Evolutionary conservation across 2,329 filamentous ascomycete species (phyloP).

Genomic region (Talaromyces sp.): DNA sequence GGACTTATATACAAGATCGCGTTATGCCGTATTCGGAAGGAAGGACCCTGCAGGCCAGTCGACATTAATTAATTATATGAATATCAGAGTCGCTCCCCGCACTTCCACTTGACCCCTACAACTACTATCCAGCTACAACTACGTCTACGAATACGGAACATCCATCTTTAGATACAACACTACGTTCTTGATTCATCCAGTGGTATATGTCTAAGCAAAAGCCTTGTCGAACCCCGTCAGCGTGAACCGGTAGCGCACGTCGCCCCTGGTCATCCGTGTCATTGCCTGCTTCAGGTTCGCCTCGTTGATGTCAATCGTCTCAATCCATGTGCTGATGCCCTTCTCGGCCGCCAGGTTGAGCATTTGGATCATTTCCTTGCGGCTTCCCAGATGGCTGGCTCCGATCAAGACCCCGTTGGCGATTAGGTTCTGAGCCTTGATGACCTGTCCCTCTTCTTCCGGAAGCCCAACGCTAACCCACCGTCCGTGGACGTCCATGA

Average conservation of each 20-base stretch:
- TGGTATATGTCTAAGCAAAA: slow-evolving; percentile 17
- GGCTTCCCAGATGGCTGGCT: slow-evolving; percentile 64
- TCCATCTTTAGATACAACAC: too few species aligned
- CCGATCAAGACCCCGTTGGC: slow-evolving; percentile 68
- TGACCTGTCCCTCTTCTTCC: slow-evolving; percentile 64
- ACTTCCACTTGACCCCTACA: background rate
- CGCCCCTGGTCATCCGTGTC: slow-evolving; percentile 62
- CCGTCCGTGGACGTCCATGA: slow-evolving; percentile 74
- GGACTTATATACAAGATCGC: too few species aligned
- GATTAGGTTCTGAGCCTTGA: slow-evolving; percentile 71
- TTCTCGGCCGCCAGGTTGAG: slow-evolving; percentile 65
- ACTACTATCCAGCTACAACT: background rate
- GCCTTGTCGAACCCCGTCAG: slow-evolving; percentile 46
- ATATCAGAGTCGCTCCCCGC: background rate
- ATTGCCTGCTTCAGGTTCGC: slow-evolving; percentile 65
- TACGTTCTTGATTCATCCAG: too few species aligned
- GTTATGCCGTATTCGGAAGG: background rate
- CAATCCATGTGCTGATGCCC: slow-evolving; percentile 62
- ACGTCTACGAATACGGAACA: too few species aligned
- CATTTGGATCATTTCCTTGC: slow-evolving; percentile 67
- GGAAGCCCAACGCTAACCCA: slow-evolving; percentile 78
- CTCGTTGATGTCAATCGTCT: slow-evolving; percentile 67
- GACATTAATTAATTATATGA: background rate
- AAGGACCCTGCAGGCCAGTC: background rate
- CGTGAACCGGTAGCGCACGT: slow-evolving; percentile 68